Conservation (phyloP, 2,329 filamentous ascomycete species). For the Ophiostoma ips region DNA sequence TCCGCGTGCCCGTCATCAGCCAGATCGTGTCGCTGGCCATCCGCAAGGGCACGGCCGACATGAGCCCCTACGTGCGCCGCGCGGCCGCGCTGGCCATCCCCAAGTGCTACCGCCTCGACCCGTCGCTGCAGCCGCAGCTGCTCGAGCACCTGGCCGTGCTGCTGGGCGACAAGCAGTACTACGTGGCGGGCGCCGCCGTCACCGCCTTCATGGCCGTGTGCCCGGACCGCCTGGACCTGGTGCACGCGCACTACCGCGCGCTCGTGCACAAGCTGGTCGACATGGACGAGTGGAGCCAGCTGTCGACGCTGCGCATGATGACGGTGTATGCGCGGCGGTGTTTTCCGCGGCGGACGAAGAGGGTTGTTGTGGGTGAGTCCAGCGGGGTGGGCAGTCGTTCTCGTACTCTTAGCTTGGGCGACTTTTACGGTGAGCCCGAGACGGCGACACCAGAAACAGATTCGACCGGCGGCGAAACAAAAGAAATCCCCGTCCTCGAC, state of each 20-base stretch:
- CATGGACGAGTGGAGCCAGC: constrained; percentile 98
- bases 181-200: constrained; percentile 88
- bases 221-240: constrained; percentile 71
- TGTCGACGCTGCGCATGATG: constrained; percentile 71
- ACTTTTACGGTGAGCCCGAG: constrained; percentile 13
- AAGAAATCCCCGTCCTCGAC: constrained; percentile 53
- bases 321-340: constrained; percentile 73
- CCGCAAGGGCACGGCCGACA: constrained; percentile 83
- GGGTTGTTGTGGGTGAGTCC: too few relatives aligned
- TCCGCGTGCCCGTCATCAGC: constrained; percentile 92
- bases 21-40: constrained; percentile 95
- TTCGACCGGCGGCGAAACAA: constrained; percentile 13
- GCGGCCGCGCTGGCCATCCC: constrained; percentile 87
- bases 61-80: constrained; percentile 87
- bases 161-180: constrained; percentile 85
- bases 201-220: constrained; percentile 81
- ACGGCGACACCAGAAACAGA: constrained; percentile 15
- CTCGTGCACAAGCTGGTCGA: constrained; percentile 85
- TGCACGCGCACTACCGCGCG: constrained; percentile 78
- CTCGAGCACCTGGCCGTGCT: constrained; percentile 67
- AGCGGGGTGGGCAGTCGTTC: constrained; percentile 14
- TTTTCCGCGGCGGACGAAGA: constrained; percentile 54
- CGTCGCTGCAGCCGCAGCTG: constrained; percentile 69
- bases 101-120: constrained; percentile 88
- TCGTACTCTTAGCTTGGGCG: too few relatives aligned